Base-by-base conservation (phyloP, 768 basidiomycete genomes). In the Guyanaporus albipodus region DNA sequence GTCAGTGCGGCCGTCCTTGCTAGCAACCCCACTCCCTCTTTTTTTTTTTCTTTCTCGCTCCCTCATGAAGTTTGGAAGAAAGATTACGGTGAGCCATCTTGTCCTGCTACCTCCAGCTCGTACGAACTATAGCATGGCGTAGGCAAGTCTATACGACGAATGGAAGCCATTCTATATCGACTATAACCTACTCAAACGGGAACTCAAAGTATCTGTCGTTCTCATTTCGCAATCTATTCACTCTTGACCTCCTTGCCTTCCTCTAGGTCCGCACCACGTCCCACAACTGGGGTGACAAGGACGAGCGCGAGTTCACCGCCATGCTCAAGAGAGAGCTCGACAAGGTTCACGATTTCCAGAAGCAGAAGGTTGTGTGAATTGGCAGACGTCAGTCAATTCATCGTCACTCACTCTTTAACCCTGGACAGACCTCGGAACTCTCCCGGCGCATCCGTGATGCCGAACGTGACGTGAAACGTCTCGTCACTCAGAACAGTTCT, bases 261-360 rank as follows among this genome's bases (percentile, higher is more conserved):
- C 15, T 44, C n/a, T 43, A 78, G 79, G 60, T 66, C 39, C 73
- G 78, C 26, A 86, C 79, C 4, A 74, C 77, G 4, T 68, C 70
- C 12, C 74, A 71, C 18, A 64, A 67, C 36, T 97, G 95, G 95
- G 78, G 73, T 26, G 78, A 80, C 36, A 68, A 73, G 12, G 91
- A 96, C 63, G 95, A 98, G 69, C 72, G 73, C 27, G 82, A 87
- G 32, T 98, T 98, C 61, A 85, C 83, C 10, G 66, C 61, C 34
- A 78, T 85, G 72, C 80, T 97, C 44, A 85, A 88, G 59, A 73
- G 73, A 48, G 93, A 98, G 70, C 75, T 98, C 26, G 89, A 93
- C 60, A 98, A 98, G 71, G 84, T 97, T 35, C 86, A 94, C 57
- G 83, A 85, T 59, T 98, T 98, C 62, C 95, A 98, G 64, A 88